phyloP scores from a whole-genome alignment of 768 basidiomycete species.

The Antrodiella citrinella region DNA sequence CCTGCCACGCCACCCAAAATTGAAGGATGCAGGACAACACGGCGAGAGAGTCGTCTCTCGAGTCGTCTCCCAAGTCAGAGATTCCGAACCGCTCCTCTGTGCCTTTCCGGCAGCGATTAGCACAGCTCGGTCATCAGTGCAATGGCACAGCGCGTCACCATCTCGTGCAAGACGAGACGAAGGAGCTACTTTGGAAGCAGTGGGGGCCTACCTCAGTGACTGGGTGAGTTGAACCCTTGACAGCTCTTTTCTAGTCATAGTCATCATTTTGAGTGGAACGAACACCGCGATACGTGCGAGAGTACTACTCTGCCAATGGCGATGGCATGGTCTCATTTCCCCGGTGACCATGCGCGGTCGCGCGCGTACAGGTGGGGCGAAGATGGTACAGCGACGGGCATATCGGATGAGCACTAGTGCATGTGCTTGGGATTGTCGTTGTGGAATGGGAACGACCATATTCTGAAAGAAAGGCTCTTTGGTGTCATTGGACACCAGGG shows the following conservation, averaged over 20 bases:
- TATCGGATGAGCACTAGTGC: constrained; percentile 94
- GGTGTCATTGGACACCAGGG: constrained; percentile 96
- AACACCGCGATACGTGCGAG: too few species aligned
- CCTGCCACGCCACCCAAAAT: too few species aligned
- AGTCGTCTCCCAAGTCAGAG: too few species aligned
- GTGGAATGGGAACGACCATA: constrained; percentile 93
- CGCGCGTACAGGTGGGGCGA: constrained; percentile 99
- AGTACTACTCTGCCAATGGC: constrained; percentile 95
- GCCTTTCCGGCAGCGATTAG: too few species aligned
- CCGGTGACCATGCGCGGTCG: constrained; percentile 87
- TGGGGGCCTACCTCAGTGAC: constrained; percentile 65
- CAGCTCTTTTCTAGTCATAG: not conserved
- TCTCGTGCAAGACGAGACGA: constrained; percentile 73
- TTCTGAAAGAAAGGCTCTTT: constrained; percentile 94
- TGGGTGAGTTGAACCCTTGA: not conserved
- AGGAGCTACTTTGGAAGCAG: constrained; percentile 90
- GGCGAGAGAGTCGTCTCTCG: too few species aligned
- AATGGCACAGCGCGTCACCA: constrained; percentile 36
- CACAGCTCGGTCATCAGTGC: too few species aligned
- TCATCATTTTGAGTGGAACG: too few species aligned
- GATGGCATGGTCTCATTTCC: constrained; percentile 96
- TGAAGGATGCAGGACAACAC: too few species aligned
- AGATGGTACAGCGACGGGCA: constrained; percentile 94
- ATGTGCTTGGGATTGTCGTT: constrained; percentile 85
- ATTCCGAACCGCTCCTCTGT: too few species aligned